These are phyloP conservation scores for Calycina herbarum DNA, from an alignment of 2,329 filamentous ascomycete species.

Conservation along the genomic window DNA sequence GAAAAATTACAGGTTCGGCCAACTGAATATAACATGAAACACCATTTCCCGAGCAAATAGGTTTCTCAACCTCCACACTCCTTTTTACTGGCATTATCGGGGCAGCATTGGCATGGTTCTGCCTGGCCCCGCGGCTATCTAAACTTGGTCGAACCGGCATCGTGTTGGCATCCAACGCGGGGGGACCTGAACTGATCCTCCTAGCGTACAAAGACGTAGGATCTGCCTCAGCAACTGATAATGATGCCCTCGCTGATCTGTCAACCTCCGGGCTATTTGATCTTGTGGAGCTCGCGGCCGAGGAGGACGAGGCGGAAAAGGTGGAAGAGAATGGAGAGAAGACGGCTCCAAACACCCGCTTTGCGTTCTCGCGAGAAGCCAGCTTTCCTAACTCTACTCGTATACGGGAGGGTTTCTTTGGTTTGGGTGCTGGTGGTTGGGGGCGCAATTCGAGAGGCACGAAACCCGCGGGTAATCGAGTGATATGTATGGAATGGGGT, in stretches of 20 bases:
- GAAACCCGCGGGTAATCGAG: slow-evolving; percentile 47
- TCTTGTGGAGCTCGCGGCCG: slow-evolving; percentile 27
- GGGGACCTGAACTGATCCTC: slow-evolving; percentile 19
- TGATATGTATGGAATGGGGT: slow-evolving; percentile 58
- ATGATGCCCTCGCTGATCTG: slow-evolving; percentile 20
- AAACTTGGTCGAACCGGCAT: slow-evolving; percentile 27
- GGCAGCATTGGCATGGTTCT: slow-evolving; percentile 9
- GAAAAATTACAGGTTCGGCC: slow-evolving; percentile 77
- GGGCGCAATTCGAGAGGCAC: slow-evolving; percentile 40
- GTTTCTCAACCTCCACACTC: slow-evolving; percentile 53
- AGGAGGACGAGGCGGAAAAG: slow-evolving; percentile 22
- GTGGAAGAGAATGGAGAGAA: slow-evolving; percentile 29
- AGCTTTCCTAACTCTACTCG: slow-evolving; percentile 44
- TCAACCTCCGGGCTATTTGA: slow-evolving; percentile 27
- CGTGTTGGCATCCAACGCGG: slow-evolving; percentile 13
- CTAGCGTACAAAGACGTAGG: slow-evolving; percentile 29
- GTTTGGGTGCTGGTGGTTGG: slow-evolving; percentile 32
- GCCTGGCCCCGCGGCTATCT: slow-evolving; percentile 14
- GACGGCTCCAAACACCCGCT: slow-evolving; percentile 37
- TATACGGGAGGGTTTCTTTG: slow-evolving; percentile 37
- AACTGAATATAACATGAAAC: slow-evolving; percentile 72
- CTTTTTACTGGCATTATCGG: slow-evolving; percentile 11
- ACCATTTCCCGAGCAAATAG: slow-evolving; percentile 76
- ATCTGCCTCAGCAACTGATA: slow-evolving; percentile 25
- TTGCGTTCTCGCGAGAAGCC: slow-evolving; percentile 45